Base-by-base conservation (phyloP, 1,284 basidiomycete species). In the Pseudozyma thailandica region DNA sequence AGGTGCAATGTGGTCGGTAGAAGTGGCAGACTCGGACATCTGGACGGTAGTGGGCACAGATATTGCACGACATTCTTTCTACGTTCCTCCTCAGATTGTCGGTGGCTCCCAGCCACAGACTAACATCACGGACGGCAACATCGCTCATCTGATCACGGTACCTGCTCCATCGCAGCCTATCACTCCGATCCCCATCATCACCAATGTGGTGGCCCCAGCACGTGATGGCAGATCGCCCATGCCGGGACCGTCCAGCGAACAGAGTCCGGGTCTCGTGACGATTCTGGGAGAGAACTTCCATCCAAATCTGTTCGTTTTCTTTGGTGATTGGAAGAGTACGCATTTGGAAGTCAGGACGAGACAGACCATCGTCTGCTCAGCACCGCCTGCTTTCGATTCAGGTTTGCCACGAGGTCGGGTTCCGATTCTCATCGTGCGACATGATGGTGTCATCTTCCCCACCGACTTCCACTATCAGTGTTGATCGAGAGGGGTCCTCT, bases 401-500 rank as follows among this genome's bases (percentile, higher is more conserved):
- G 64, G 72, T 28, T 35, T 76, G 21, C 70, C 71, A 7, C 59
- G 75, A 20, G 65, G 57, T n/a, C 39, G 63, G 13, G 86, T 90
- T 44, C 91, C 92, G 6, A 89, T 96, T 66, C 87, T 93, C 72
- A 87, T 96, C 70, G 90, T 95, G 61, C 88, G 93, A 57, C 88
- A 89, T 8, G 94, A 96, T 79, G 94, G 94, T 26, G 88, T 94
- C 69, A 90, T 96, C 65, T 91, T 94, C 86, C 94, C 94, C 4
- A 94, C 92, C 43, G 72, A 74, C 39, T 70, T 62, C 38, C 69
- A 72, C 23, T 72, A 72, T 38, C 62, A 66, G 38, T 72, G 69
- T 45, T 72, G 55, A 70, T 42, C 38, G 28, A 21, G n/a, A 33
- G 21, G 6, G 16, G 8, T 38, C 37, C 18, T 16, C 30, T 31